Evolutionary conservation across 139 green algal genomes (phyloP).

Genomic region (Protoeuglena noctilucae): DNA sequence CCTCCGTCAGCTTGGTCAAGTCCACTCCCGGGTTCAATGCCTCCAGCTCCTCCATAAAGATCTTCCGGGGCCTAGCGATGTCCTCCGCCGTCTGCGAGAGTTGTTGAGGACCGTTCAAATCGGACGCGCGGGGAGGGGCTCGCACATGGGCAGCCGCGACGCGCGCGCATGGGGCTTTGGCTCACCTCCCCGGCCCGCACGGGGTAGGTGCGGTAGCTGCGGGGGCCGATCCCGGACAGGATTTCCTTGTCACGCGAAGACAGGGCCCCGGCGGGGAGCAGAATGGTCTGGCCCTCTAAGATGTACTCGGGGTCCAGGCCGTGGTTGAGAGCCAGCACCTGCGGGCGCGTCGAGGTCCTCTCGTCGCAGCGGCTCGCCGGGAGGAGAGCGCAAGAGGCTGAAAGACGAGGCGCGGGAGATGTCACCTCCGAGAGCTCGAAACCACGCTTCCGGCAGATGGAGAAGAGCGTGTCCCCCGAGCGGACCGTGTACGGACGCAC

Average conservation of each 20-base stretch:
- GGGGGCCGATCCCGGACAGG: conserved; percentile 48
- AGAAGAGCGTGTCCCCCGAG: conserved; percentile 55
- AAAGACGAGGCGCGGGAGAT: conserved; percentile 8
- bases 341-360: background rate
- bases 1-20: conserved; percentile 28
- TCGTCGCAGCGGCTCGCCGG: background rate
- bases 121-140: too few species aligned
- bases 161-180: too few species aligned
- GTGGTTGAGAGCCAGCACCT: conserved; percentile 41
- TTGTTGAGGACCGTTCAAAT: too few species aligned
- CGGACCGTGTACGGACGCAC: conserved; percentile 75
- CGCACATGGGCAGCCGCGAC: too few species aligned
- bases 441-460: conserved; percentile 65
- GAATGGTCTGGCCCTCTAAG: conserved; percentile 51
- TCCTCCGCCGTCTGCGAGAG: too few species aligned
- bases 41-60: conserved; percentile 45
- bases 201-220: conserved; percentile 53
- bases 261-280: conserved; percentile 58
- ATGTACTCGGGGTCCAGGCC: conserved; percentile 18
- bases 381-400: background rate
- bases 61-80: conserved; percentile 52
- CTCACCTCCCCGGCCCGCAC: conserved; percentile 54
- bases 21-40: conserved; percentile 56
- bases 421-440: conserved; percentile 3
- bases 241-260: conserved; percentile 63